Base-by-base conservation (phyloP, 352 stramenopile species). In the Plasmopara viticola region DNA sequence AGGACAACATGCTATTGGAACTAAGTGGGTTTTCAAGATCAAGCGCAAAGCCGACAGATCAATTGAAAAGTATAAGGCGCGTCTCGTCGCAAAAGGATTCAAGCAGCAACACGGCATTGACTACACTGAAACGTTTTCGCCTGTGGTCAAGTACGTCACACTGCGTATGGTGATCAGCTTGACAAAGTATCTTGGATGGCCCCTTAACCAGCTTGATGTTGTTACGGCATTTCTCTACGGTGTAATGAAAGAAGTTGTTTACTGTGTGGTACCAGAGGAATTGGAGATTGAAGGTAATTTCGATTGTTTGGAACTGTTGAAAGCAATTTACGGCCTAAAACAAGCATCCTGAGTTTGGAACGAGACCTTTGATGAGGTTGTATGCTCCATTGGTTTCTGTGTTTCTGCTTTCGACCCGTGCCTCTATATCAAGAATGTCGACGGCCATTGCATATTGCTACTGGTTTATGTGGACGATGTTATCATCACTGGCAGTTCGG, bases 31-130 rank as follows among this genome's bases (percentile, higher is more conserved):
- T n/a, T 74, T 78, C 58, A 70, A 72, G 44, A 69, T 69, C 41
- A 72, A 69, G 48, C 53, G 47, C 12, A 66, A 75, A 13, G 48
- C 56, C 14, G 54, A 73, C 29, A 64, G 64, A 34, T 72, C 53
- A 0, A 71, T 76, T 45, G 56, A 71, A 15, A 70, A 70, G 47
- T 25, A 25, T 3, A 25, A 25, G 20, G 20, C 20, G 3, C 20
- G 20, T 3, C 20, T 25, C 3, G 20, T 25, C 1, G 20, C 20
- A 25, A 25, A 25, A 25, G 20, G 1, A 3, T 25, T 25, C 20
- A 25, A 25, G 20, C 20, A 25, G 3, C 1, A 25, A 3, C 3
- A 25, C 3, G 20, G 20, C 20, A 3, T 25, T 25, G 33, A 38
- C 33, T 38, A 14, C 9, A 38, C 33, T 1, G 33, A 38, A 4